phyloP scores from a whole-genome alignment of 169 alveolate species.

The Perkinsus olseni region DNA sequence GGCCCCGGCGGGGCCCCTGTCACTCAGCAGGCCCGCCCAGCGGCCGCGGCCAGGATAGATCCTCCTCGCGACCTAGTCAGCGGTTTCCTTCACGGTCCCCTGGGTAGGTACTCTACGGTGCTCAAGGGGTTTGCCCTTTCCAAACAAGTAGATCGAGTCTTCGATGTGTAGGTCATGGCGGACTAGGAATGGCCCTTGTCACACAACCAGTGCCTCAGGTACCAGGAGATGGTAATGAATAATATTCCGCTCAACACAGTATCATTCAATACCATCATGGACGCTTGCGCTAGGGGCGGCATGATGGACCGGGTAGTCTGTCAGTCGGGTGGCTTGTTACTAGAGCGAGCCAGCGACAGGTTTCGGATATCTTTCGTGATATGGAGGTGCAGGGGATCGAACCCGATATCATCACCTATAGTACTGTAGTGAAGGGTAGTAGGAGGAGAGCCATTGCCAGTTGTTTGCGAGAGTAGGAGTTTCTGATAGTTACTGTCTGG shows the following conservation, averaged over 20 bases:
- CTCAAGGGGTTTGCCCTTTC: neutral
- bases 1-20: too few relatives aligned
- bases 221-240: neutral
- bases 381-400: neutral
- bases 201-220: neutral
- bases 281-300: neutral
- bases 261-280: neutral
- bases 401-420: slow-evolving; percentile 15
- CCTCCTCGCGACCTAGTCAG: too few relatives aligned
- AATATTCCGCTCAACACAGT: neutral
- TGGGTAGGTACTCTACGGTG: neutral
- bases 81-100: too few relatives aligned
- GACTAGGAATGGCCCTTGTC: neutral
- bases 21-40: too few relatives aligned
- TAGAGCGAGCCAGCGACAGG: neutral
- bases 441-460: neutral
- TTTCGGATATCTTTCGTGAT: neutral
- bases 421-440: slow-evolving; percentile 7
- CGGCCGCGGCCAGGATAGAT: too few relatives aligned
- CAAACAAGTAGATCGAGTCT: neutral
- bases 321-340: neutral
- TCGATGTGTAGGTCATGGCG: neutral
- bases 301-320: neutral
- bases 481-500: neutral
- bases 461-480: neutral